phyloP scores from a whole-genome alignment of 345 rosid species.

The Melaleuca alternifolia region DNA sequence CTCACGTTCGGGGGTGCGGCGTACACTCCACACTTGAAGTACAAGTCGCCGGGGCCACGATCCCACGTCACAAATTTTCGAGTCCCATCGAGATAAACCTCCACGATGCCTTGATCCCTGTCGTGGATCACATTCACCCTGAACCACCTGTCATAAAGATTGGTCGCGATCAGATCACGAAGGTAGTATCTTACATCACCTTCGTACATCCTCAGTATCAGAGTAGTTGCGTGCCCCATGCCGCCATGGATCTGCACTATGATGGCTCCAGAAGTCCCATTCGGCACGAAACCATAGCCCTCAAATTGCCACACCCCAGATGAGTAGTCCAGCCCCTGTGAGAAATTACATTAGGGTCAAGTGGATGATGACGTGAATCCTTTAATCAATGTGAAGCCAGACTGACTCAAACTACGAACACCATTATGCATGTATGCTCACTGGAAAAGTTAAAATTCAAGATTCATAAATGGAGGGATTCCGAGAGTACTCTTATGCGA shows the following conservation, averaged over 20 bases:
- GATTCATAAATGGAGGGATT: background rate
- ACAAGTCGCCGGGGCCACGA: conserved; percentile 11
- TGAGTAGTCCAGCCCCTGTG: conserved; percentile 23
- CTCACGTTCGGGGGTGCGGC: conserved; percentile 15
- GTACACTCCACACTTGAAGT: conserved; percentile 31
- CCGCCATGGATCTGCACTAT: conserved; percentile 24
- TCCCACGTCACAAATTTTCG: conserved; percentile 7
- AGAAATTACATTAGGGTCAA: background rate
- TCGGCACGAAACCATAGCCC: conserved; percentile 28
- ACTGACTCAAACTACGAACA: background rate
- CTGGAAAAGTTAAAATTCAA: too few species aligned
- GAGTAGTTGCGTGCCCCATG: conserved; percentile 9
- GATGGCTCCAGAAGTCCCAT: conserved; percentile 27
- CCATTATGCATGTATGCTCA: background rate
- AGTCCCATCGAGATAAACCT: conserved; percentile 11
- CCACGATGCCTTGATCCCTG: conserved; percentile 18
- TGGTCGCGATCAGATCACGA: background rate
- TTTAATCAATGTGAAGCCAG: background rate
- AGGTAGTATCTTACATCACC: conserved; percentile 23
- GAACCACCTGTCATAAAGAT: conserved; percentile 28
- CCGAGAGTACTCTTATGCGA: conserved; percentile 8
- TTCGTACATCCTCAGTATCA: conserved; percentile 18
- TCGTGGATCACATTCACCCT: conserved; percentile 25
- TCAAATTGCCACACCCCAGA: conserved; percentile 37
- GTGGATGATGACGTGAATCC: background rate